These are phyloP conservation scores for Skeletonema potamos DNA, from an alignment of 108 stramenopile genomes.

Conservation along the genomic window DNA sequence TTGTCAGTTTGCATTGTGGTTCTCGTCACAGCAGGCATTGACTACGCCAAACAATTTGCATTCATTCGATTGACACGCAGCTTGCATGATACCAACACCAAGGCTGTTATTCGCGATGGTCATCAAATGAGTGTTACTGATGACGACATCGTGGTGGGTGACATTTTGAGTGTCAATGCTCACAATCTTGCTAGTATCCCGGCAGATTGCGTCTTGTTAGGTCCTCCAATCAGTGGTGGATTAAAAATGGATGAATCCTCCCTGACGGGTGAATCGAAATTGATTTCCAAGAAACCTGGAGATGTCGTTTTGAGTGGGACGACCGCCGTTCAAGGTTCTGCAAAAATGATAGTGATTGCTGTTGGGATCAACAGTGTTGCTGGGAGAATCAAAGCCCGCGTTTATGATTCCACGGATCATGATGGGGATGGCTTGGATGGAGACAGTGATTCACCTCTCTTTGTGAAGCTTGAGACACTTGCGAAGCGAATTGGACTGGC, in stretches of 20 bases:
- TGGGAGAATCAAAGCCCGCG: constrained; percentile 84
- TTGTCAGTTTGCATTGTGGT: constrained; percentile 89
- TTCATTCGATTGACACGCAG: constrained; percentile 85
- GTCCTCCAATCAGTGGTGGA: constrained; percentile 69
- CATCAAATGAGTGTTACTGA: constrained; percentile 69
- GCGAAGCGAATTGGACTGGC: constrained; percentile 87
- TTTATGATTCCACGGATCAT: constrained; percentile 73
- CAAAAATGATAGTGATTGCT: constrained; percentile 88
- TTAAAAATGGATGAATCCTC: constrained; percentile 90
- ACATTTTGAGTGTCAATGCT: constrained; percentile 90
- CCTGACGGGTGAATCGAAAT: constrained; percentile 94
- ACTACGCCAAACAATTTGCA: constrained; percentile 94
- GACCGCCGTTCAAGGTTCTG: constrained; percentile 72
- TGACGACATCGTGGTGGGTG: constrained; percentile 97
- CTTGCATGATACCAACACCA: constrained; percentile 79
- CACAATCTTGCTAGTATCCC: constrained; percentile 87
- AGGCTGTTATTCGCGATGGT: constrained; percentile 86
- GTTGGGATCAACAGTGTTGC: constrained; percentile 88
- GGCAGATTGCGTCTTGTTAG: constrained; percentile 93
- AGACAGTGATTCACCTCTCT: constrained; percentile 75
- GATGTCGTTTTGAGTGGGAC: constrained; percentile 74
- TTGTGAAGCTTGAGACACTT: constrained; percentile 82
- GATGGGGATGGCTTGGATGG: constrained; percentile 69
- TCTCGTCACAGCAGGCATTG: constrained; percentile 88
- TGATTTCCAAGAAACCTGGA: constrained; percentile 82